Evolutionary conservation across 805 yeast species (phyloP).

Genomic region (Jamesozyma piceae): DNA sequence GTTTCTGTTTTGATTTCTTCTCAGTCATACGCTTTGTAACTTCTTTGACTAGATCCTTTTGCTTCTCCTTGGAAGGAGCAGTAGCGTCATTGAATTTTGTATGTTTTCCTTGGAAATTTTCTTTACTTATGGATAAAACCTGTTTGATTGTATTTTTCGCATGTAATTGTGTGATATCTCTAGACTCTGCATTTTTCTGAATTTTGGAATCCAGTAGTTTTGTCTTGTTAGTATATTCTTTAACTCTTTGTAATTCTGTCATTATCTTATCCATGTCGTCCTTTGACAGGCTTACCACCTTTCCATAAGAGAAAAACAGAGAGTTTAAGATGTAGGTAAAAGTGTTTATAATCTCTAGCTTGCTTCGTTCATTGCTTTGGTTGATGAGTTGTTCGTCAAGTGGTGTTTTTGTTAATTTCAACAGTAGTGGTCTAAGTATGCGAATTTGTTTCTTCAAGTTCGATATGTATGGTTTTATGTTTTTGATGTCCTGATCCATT

Average conservation of each 20-base stretch:
- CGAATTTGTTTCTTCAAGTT: slow-evolving; percentile 19
- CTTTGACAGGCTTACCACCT: slow-evolving; percentile 12
- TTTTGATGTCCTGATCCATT: slow-evolving; percentile 19
- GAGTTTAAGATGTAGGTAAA: slow-evolving; percentile 25
- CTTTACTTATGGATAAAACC: slow-evolving; percentile 28
- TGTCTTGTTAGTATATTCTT: slow-evolving; percentile 54
- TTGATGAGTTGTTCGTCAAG: slow-evolving; percentile 24
- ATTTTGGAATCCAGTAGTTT: slow-evolving; percentile 17
- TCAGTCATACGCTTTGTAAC: not conserved
- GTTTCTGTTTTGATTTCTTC: too few relatives aligned
- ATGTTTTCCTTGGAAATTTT: slow-evolving; percentile 45
- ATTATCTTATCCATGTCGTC: slow-evolving; percentile 40
- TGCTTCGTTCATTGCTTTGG: slow-evolving; percentile 15
- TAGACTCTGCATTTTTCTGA: slow-evolving; percentile 10
- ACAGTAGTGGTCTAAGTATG: slow-evolving; percentile 13
- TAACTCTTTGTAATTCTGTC: slow-evolving; percentile 57
- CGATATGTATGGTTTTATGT: slow-evolving; percentile 22
- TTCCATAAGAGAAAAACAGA: slow-evolving; percentile 24
- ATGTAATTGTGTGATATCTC: slow-evolving; percentile 22
- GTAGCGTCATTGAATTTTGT: slow-evolving; percentile 38
- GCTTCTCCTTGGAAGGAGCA: too few relatives aligned
- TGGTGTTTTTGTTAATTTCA: slow-evolving; percentile 16
- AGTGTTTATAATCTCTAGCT: slow-evolving; percentile 20
- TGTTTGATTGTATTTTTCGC: slow-evolving; percentile 27
- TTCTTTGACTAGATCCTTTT: too few relatives aligned